A percentile compares a stretch with the other conserved stretches of the same genome.
Evolutionary conservation across 1,284 basidiomycete species (phyloP).

Genomic region (Takashimella koratensis): DNA sequence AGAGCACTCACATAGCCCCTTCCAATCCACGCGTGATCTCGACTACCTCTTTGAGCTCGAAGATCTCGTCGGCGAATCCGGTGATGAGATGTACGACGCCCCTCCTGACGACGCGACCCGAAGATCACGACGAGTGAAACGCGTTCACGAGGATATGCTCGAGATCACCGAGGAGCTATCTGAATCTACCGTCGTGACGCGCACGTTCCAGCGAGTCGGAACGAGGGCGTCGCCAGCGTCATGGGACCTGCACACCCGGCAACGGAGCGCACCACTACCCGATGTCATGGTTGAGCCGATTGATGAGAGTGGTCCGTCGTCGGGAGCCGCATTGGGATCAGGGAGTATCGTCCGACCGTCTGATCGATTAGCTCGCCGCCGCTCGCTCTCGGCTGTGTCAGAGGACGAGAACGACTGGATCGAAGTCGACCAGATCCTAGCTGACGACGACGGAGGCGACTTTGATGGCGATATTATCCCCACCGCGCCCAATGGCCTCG

Average conservation of each 20-base stretch:
- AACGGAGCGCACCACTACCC: constrained; percentile 8
- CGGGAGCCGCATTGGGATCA: background rate
- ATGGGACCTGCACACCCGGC: constrained; percentile 1
- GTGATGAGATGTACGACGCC: constrained; percentile 26
- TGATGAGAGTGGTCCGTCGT: constrained; percentile 4
- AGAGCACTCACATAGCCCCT: background rate
- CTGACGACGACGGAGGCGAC: constrained; percentile 4
- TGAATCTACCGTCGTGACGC: constrained; percentile 39
- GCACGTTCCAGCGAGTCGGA: constrained; percentile 21
- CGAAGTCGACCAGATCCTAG: constrained; percentile 37
- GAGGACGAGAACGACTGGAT: constrained; percentile 45
- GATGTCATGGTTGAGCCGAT: constrained; percentile 18
- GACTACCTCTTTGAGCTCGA: constrained; percentile 38
- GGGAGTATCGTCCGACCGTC: background rate
- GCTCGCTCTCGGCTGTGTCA: background rate
- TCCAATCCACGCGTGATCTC: constrained; percentile 5
- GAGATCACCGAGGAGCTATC: constrained; percentile 50
- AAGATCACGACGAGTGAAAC: constrained; percentile 16
- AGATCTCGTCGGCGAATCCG: constrained; percentile 34
- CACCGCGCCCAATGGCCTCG: constrained; percentile 11
- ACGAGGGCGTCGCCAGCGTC: background rate
- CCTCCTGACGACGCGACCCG: constrained; percentile 23
- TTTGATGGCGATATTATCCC: constrained; percentile 8
- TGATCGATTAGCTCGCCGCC: background rate
- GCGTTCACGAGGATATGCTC: constrained; percentile 36